Evolutionary conservation across 495 filamentous ascomycete species (phyloP).

Genomic region (Penicillium longicatenatum): DNA sequence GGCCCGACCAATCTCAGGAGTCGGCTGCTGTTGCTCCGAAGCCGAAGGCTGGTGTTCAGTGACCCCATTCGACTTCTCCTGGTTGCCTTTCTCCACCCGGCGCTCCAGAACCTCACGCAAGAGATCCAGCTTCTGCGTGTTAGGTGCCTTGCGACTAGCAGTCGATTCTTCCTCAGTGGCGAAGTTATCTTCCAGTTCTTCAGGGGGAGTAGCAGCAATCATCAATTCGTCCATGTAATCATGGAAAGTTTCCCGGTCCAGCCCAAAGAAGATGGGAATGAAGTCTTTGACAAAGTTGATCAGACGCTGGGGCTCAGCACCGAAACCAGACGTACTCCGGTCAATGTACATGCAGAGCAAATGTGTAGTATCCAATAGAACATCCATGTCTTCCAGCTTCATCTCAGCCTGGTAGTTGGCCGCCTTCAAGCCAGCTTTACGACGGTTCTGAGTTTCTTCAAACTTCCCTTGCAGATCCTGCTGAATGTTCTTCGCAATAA

Average conservation of each 20-base stretch:
- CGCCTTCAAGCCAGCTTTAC: conserved; percentile 58
- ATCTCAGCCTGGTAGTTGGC: conserved; percentile 73
- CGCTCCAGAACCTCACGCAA: conserved; percentile 84
- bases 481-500: conserved; percentile 81
- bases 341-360: conserved; percentile 77
- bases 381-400: conserved; percentile 71
- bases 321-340: conserved; percentile 63
- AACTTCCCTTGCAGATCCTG: conserved; percentile 84
- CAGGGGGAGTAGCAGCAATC: conserved; percentile 58
- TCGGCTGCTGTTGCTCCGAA: conserved; percentile 33
- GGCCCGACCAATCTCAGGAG: conserved; percentile 66
- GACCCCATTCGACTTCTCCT: conserved; percentile 74
- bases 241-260: conserved; percentile 74
- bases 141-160: conserved; percentile 58
- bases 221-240: conserved; percentile 74
- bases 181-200: conserved; percentile 66
- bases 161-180: conserved; percentile 51
- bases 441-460: conserved; percentile 75
- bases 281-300: conserved; percentile 85
- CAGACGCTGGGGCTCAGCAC: conserved; percentile 72
- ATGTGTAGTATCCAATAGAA: conserved; percentile 78
- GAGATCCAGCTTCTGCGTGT: conserved; percentile 77
- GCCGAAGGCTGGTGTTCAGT: conserved; percentile 4
- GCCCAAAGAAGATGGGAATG: conserved; percentile 83
- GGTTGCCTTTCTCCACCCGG: conserved; percentile 58